Evolutionary conservation across 176 grass and related monocot species (phyloP).

Genomic region (Rhynchospora pubera): DNA sequence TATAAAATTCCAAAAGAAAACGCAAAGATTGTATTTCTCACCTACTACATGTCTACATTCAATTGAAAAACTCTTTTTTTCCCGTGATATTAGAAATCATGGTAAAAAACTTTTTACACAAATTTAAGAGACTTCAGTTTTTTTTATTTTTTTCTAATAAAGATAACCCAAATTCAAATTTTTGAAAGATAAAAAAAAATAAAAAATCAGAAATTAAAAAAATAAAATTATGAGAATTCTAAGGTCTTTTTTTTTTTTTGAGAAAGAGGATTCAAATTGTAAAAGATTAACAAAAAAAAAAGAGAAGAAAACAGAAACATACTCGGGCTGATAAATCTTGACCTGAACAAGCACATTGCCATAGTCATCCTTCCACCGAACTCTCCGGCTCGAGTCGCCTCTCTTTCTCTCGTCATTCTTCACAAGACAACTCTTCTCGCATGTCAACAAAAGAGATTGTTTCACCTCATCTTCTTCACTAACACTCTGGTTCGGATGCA

Average conservation of each 20-base stretch:
- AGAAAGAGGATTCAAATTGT: background rate
- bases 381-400: background rate
- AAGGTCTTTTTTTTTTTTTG: background rate
- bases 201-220: background rate
- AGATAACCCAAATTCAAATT: too few species aligned
- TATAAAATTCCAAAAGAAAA: background rate
- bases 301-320: background rate
- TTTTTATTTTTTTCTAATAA: too few species aligned
- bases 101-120: background rate
- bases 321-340: constrained; percentile 18
- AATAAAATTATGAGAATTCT: background rate
- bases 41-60: background rate
- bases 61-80: background rate
- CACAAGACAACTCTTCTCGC: background rate
- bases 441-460: constrained; percentile 11
- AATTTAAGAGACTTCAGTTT: background rate
- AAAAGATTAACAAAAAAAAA: constrained; percentile 3
- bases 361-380: constrained; percentile 22
- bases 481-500: background rate
- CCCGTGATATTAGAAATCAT: background rate
- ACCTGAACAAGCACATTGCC: constrained; percentile 19
- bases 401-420: background rate
- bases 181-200: too few species aligned
- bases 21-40: background rate
- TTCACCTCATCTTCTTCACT: constrained; percentile 17